Base-by-base conservation (phyloP, 2,329 filamentous ascomycete genomes). In the Conoideocrella luteorostrata region DNA sequence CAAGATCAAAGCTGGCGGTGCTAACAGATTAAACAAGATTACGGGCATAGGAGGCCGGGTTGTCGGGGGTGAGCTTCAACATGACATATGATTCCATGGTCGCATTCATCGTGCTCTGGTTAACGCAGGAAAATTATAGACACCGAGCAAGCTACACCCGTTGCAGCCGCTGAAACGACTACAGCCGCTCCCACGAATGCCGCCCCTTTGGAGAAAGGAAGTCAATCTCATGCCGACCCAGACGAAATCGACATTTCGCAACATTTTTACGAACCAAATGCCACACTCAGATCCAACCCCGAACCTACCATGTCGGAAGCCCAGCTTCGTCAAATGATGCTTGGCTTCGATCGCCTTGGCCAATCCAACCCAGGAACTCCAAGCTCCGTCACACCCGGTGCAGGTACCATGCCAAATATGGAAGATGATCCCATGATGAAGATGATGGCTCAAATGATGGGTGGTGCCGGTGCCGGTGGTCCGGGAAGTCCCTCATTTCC, bases 241-340 rank as follows among this genome's bases (percentile, higher is more conserved):
- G 84, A 82, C 5, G 86, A 89, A 62, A 75, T 88, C 50, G 86
- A 90, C 60, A 88, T 91, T 52, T 86, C 84, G n/a, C 66, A 83
- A 50, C 84, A 86, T 65, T 82, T 75, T 63, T 86, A 84, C 63
- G 64, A 74, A 26, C 82, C 81, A 2, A 63, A 67, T 20, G 64
- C 66, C 9, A 49, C 55, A 7, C 39, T 41, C 7, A 48, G 53
- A 15, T 41, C 50, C 4, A 48, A 57, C 30, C 48, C 58, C 41
- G 59, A 65, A 47, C 54, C 61, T 18, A 55, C 63, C 34, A 58
- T 77, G 36, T 70, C 70, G n/a, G 78, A 83, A 44, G 72, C 73
- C n/a, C 74, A 78, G 53, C 67, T 84, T 20, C 72, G 75, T n/a
- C 75, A 80, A 60, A 74, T 84, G 70, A 80, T 84, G 72, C 71